These are phyloP conservation scores for Xerophyta viscosa DNA, from an alignment of 106 monocot species.

Conservation along the genomic window DNA sequence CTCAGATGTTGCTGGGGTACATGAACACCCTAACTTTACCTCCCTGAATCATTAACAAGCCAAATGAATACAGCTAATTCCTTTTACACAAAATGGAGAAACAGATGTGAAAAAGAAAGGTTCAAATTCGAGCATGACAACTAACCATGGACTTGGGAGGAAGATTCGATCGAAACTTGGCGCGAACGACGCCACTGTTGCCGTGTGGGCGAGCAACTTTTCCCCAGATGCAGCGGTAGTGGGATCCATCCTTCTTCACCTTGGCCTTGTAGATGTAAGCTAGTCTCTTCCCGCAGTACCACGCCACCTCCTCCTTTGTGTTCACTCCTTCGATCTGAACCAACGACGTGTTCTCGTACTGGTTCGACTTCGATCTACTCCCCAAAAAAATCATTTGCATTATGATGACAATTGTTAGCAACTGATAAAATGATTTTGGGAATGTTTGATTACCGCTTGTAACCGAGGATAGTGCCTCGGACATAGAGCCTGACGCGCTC, in stretches of 20 bases:
- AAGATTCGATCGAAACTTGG: slow-evolving; percentile 85
- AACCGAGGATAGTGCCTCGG: slow-evolving; percentile 74
- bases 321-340: slow-evolving; percentile 77
- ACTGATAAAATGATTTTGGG: neutral
- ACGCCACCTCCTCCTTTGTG: slow-evolving; percentile 65
- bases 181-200: slow-evolving; percentile 69
- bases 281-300: slow-evolving; percentile 65
- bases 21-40: slow-evolving; percentile 21
- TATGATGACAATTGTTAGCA: too few species aligned
- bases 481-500: slow-evolving; percentile 68
- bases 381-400: too few species aligned
- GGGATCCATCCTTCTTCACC: slow-evolving; percentile 56
- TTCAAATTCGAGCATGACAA: too few species aligned
- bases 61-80: neutral
- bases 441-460: slow-evolving; percentile 43
- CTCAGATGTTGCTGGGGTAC: slow-evolving; percentile 21
- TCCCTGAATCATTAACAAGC: slow-evolving; percentile 2
- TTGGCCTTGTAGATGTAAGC: slow-evolving; percentile 90
- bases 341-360: slow-evolving; percentile 75
- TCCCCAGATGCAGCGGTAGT: slow-evolving; percentile 72
- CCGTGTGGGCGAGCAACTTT: slow-evolving; percentile 74
- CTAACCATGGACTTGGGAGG: slow-evolving; percentile 81
- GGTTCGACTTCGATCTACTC: slow-evolving; percentile 61
- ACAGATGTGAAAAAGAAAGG: too few species aligned
- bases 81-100: slow-evolving; percentile 1